Base-by-base conservation (phyloP, 2,329 filamentous ascomycete species). In the Beauveria sp. region DNA sequence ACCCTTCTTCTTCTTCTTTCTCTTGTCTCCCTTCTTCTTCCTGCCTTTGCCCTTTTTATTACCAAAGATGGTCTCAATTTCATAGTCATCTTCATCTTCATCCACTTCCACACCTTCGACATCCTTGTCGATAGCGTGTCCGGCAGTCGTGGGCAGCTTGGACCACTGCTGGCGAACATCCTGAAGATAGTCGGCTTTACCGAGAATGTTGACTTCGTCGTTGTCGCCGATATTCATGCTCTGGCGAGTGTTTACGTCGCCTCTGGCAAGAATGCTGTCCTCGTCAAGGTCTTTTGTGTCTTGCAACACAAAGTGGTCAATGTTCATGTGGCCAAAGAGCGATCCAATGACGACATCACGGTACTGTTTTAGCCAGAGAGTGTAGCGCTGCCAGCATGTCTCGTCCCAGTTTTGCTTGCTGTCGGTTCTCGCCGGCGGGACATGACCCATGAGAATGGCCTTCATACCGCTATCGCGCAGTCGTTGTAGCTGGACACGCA, bases 321-420 rank as follows among this genome's bases (percentile, higher is more conserved):
- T 90, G 70, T 99, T 99, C 95, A 99, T 98, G 72, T 99, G 95
- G 1, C 93, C 95, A 70, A 89, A 99, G 6, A 96, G 70, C 28
- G 86, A 86, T 14, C 84, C 86, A 22, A 93, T 81, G 22, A 99
- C 81, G 43, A 99, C 88, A 72, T 99, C 95, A 40, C 95, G 89
- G 73, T 92, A 99, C 72, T 96, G 91, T 67, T 86, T 84, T 69
- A 93, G 77, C 91, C 93, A 98, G 4, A 98, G 77, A 0, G 91
- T 89, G 74, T 96, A 99, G 72, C 96, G 97, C 72, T 97, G 93
- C 93, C 93, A 99, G 76, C 95, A 99, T 0, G 90, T 92, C 78
- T 98, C 93, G 66, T 97, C 92, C 95, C 95, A 99, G 64, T 86
- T 86, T 69, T 86, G 84, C 79, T 98, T 98, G 75, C 86, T 88